Conservation (phyloP, 176 grass and related monocot species). For the Cocos nucifera region DNA sequence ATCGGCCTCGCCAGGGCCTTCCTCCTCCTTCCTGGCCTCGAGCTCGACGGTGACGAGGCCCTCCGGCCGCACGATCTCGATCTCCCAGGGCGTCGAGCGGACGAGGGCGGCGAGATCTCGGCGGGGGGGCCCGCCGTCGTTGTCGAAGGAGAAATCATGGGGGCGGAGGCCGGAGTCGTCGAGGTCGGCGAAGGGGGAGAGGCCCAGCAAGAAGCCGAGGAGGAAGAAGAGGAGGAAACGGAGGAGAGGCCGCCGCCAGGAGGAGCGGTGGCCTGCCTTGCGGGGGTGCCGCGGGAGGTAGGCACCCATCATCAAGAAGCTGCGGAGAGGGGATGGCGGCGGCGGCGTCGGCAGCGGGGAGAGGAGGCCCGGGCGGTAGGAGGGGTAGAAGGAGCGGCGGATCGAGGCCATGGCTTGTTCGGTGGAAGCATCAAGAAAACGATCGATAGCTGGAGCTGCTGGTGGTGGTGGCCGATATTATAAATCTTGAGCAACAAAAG, state of each 20-base stretch:
- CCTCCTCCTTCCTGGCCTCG: background rate
- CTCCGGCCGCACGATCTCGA: conserved; percentile 1
- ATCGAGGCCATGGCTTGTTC: conserved; percentile 31
- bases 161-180: conserved; percentile 14
- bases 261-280: background rate
- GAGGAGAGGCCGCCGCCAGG: conserved; percentile 9
- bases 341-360: background rate
- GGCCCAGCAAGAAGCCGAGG: background rate
- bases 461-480: too few relatives aligned
- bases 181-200: conserved; percentile 35
- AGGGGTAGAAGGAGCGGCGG: conserved; percentile 29
- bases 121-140: background rate
- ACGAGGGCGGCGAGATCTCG: background rate
- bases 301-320: too few relatives aligned
- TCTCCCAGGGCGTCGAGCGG: background rate
- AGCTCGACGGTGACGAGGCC: background rate
- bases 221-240: conserved; percentile 9
- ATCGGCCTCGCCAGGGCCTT: too few relatives aligned
- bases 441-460: too few relatives aligned
- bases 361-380: too few relatives aligned
- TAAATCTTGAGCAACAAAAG: too few relatives aligned
- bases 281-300: too few relatives aligned
- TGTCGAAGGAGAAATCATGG: background rate
- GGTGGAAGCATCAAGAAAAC: conserved; percentile 16
- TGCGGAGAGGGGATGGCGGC: too few relatives aligned